Base-by-base conservation (phyloP, 768 basidiomycete species). In the Tephrocybe sp. region DNA sequence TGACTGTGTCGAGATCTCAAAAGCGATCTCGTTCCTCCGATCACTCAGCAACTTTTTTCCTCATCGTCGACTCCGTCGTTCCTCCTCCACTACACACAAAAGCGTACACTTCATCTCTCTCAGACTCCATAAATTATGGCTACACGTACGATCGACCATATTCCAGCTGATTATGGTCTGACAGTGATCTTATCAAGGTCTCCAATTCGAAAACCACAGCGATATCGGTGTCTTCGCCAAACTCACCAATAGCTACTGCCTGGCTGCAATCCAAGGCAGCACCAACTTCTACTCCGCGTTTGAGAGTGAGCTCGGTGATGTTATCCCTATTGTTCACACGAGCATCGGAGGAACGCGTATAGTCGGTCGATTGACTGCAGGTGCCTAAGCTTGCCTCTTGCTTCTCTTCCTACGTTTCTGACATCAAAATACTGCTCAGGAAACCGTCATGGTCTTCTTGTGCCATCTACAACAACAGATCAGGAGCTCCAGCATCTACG, bases 281-380 rank as follows among this genome's bases (percentile, higher is more conserved):
- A 86, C 93, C 58, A 98, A 98, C 74, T 99, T 99, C 64, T 96
- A 95, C 79, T 97, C 94, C 21, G 88, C 93, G 14, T 98, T 98
- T 68, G 95, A 99, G 78, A 83, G 86, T 58, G 95, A 98, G 64
- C 84, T 95, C 33, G 84, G 84, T 51, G 96, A 96, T 64, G 86
- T 97, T 51, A 80, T 98, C 64, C 96, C 96, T 53, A 90, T 98
- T 73, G 90, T 98, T 45, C 93, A 98, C 76, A 93, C 95, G 17
- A 90, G 85, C 65, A 96, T 98, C 68, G 93, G 81, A 24, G 96
- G 96, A 15, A 98, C 92, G 11, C 84, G 96, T 50, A 97, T 98
- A 62, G 72, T 99, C 55, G 96, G 96, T 18, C 83, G 97, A 52
- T 68, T 99, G 64, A 92, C 93, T 45, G 93, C 94, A 67, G 94